phyloP scores from a whole-genome alignment of 1,284 basidiomycete species.

The Ganoderma sp. region DNA sequence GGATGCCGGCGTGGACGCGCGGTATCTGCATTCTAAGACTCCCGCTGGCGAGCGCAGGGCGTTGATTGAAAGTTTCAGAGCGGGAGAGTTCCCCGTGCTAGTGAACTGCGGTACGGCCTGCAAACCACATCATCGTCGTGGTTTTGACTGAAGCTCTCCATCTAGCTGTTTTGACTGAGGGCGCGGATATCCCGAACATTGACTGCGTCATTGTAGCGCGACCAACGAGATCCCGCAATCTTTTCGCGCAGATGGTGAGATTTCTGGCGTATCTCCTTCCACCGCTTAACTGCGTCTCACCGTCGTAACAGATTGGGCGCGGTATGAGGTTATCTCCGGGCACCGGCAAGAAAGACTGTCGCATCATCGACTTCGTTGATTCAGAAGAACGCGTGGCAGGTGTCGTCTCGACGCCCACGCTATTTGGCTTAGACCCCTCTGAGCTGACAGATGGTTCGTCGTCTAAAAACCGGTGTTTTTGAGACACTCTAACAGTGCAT shows the following conservation, averaged over 20 bases:
- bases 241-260: slow-evolving; percentile 92
- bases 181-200: slow-evolving; percentile 89
- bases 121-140: not conserved
- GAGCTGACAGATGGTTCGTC: slow-evolving; percentile 67
- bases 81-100: slow-evolving; percentile 82
- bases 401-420: slow-evolving; percentile 80
- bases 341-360: slow-evolving; percentile 87
- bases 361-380: slow-evolving; percentile 92
- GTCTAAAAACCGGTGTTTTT: not conserved
- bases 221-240: slow-evolving; percentile 87
- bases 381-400: slow-evolving; percentile 73
- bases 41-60: slow-evolving; percentile 67
- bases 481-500: not conserved
- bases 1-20: slow-evolving; percentile 82
- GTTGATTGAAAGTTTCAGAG: slow-evolving; percentile 73
- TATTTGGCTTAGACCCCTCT: slow-evolving; percentile 86
- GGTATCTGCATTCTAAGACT: slow-evolving; percentile 80
- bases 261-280: not conserved
- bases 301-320: slow-evolving; percentile 75
- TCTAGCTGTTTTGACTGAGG: slow-evolving; percentile 88
- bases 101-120: slow-evolving; percentile 80
- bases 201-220: slow-evolving; percentile 90
- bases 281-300: not conserved
- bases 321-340: slow-evolving; percentile 86
- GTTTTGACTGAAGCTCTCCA: not conserved